Evolutionary conservation across 2,329 filamentous ascomycete species (phyloP), one percentile per base, ranked within the genome.

Genomic region (Lecanosticta acicola): DNA sequence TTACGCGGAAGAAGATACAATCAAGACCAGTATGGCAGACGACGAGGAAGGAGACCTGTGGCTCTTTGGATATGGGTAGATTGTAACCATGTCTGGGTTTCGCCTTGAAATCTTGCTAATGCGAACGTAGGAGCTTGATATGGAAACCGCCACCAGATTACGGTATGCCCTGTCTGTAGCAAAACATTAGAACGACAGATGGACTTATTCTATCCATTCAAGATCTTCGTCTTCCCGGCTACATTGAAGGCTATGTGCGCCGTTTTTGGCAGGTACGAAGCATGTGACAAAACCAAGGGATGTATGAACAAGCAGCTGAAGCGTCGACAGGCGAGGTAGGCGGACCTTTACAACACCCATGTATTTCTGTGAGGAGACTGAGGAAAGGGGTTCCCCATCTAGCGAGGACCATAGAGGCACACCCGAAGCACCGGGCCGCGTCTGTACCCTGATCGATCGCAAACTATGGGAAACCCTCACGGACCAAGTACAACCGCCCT

Each of bases 101-200:
- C n/a, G 7, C 11, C 11, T 29, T 29, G n/a, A n/a, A n/a, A n/a
- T n/a, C 8, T 41, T 29, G 43, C 53, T 59, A 39, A 32, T 49
- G 24, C 7, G 14, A 32, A 16, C 32, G 32, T 53, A 93, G 91
- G 71, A 95, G 89, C 66, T 71, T 98, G 65, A 96, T 98, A 60
- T 98, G 90, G 90, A 98, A 97, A 68, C 91, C 93, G 46, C 93
- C 93, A 51, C 93, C 93, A 56, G 87, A 95, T 65, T 96, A 85
- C 66, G 91, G 91, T 96, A 83, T 19, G 14, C n/a, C n/a, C n/a
- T n/a, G n/a, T n/a, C n/a, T n/a, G n/a, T n/a, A n/a, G n/a, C n/a
- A n/a, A n/a, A n/a, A n/a, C n/a, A n/a, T n/a, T n/a, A n/a, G n/a
- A n/a, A n/a, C n/a, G n/a, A n/a, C n/a, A n/a, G 16, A 4, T 1